Base-by-base conservation (phyloP, 495 filamentous ascomycete species). In the Tuber brumale region DNA sequence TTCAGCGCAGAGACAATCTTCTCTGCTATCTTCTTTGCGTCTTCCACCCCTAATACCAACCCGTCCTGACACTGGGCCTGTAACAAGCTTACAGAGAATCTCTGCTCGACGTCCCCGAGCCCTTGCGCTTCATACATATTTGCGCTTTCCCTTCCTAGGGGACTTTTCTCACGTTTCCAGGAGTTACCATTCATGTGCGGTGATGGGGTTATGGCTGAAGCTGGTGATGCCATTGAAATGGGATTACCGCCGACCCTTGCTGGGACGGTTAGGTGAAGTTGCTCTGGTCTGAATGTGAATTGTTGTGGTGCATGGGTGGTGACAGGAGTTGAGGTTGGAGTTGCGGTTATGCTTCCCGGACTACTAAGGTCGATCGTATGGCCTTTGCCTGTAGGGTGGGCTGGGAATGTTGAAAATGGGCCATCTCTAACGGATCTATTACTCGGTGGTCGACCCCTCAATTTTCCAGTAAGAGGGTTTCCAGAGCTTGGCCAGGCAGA, bases 401-500 rank as follows among this genome's bases (percentile, higher is more conserved):
- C 91, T 0, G 94, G 93, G 77, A 97, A 97, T 0, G 94, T 94
- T 12, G 92, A 94, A 81, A 95, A 95, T 10, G 94, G 93, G 0
- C 93, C 94, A 61, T 93, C 91, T 5, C 86, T 88, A 21, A 91
- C 86, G 23, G 88, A 89, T 31, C 93, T 89, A 83, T 92, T 93
- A 77, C 90, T 93, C 4, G 95, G 94, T 73, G 95, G 95, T 75
- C 95, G 86, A 16, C 95, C 95, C 69, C 95, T 86, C 23, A 93
- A 84, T 76, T 95, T 97, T 7, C 93, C 93, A 14, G 87, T 89
- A 3, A 89, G 85, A 37, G 89, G 86, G 43, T 88, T 88, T 7
- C 88, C 89, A 69, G 88, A 90, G 73, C 88, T 92, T 31, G 92
- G 89, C 95, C 95, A 99, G 19, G 95, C 95, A 39, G 95, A 97